Base-by-base conservation (phyloP, 169 alveolate genomes). In the Eimeria mitis region DNA sequence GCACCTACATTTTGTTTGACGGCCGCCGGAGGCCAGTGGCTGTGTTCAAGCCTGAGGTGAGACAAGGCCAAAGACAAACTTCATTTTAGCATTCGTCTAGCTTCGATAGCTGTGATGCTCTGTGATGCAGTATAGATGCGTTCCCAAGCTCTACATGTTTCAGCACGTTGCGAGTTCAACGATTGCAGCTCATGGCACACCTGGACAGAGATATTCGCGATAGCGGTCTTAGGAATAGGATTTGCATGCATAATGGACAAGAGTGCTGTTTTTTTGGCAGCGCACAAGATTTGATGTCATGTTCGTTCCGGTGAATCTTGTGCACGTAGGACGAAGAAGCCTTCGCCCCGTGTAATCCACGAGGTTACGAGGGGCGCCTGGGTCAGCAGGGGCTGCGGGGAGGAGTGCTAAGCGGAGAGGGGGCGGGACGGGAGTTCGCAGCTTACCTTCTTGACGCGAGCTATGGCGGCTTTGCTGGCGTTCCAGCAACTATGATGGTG, bases 381-480 rank as follows among this genome's bases (percentile, higher is more conserved):
- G 99, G 99, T 44, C 98, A 98, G 91, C 98, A 97, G 47, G 96
- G 96, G 14, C 98, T 99, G 87, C 97, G 99, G 88, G 97, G 98
- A 65, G 99, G 99, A 5, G 99, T 99, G 70, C 96, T 99, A 42
- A 98, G 99, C 25, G 99, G 99, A 0, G 99, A 99, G 97, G 99
- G 99, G 14, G 99, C 99, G 34, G 98, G 99, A 68, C 98, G 99
- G 91, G 99, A 99, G 97, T 99, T 99, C 47, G 99, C 99, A n/a
- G 99, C 99, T 2, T 99, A 99, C 97, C 95, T 99, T 44, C 97
- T 99, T 34, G 99, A 99, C 97, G 96, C 98, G 47, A 96, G 96
- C 63, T 97, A 98, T 85, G 98, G 97, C 61, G 97, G 79, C n/a
- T 75, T 63, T 19, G 92, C 96, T 65, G 98, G 98, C 61, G 99